Base-by-base conservation (phyloP, 345 rosid genomes). In the Aegle marmelos region DNA sequence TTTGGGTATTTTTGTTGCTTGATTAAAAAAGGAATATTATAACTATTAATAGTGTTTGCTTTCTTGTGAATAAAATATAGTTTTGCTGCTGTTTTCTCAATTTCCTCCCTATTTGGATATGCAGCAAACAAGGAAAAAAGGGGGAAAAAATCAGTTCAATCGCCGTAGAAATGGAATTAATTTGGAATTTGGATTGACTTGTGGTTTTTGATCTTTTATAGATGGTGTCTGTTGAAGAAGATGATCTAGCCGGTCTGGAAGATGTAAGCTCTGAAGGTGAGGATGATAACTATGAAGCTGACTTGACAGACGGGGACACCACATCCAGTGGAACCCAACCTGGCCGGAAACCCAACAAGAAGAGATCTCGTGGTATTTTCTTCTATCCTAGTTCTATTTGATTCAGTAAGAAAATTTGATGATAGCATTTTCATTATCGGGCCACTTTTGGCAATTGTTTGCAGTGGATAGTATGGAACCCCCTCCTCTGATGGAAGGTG, bases 211-310 rank as follows among this genome's bases (percentile, higher is more conserved):
- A 69, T 77, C 81, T 76, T 78, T 65, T 86, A 67, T 86, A 97
- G 99, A 89, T 97, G 97, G 94, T 91, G 70, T 94, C 99, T 76
- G 89, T 94, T 76, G 98, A 97, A 82, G 99, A 97, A 10, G 99
- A 97, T 82, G 98, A 97, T 82, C 98, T 97, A 82, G 99, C 99
- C 77, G 99, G 99, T 81, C 73, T 94, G 84, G 98, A 97, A 91
- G 99, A 93, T 87, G 92, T 93, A 76, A 94, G 99, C 83, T 90
- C 98, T 62, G 98, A 97, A 76, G 95, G 91, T 5, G 98, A 91
- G 87, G 98, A 97, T 86, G 98, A 94, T 85, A 94, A 93, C 76
- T 97, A 89, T 75, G 99, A 97, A 89, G 98, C 98, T 36, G 98
- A 93, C 63, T 81, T 92, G 82, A 89, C 96, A 21, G 97, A 91